Percentiles rank a stretch among this genome's conserved stretches.
Conservation (phyloP, 2,329 filamentous ascomycete genomes). For the Onygenales sp. region DNA sequence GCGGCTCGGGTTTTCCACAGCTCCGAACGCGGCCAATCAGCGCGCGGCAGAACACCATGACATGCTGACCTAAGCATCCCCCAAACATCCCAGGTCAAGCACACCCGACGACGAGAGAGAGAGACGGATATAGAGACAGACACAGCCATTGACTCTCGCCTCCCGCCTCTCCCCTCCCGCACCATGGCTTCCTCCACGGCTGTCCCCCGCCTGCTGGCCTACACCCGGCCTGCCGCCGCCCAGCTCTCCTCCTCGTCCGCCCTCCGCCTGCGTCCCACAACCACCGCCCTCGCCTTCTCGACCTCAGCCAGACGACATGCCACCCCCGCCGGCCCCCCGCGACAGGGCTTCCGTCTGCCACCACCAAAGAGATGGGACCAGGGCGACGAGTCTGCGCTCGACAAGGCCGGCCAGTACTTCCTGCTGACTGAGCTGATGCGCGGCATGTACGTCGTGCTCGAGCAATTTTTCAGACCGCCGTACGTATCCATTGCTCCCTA, state of each 20-base stretch:
- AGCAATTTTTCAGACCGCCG: slow-evolving; percentile 98
- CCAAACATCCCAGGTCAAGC: slow-evolving; percentile 17
- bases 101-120: slow-evolving; percentile 6
- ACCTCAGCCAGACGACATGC: slow-evolving; percentile 52
- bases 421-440: slow-evolving; percentile 90
- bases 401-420: slow-evolving; percentile 88
- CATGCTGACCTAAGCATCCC: slow-evolving; percentile 31
- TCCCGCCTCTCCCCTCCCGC: slow-evolving; percentile 9
- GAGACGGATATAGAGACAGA: slow-evolving; percentile 15
- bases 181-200: slow-evolving; percentile 37
- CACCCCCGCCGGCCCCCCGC: slow-evolving; percentile 67
- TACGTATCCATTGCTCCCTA: slow-evolving; percentile 46
- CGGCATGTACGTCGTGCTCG: slow-evolving; percentile 94
- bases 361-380: slow-evolving; percentile 70
- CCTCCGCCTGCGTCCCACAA: slow-evolving; percentile 23
- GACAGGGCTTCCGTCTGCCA: slow-evolving; percentile 69
- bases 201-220: slow-evolving; percentile 35
- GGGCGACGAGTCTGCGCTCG: slow-evolving; percentile 63
- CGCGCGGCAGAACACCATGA: slow-evolving; percentile 28
- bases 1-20: slow-evolving; percentile 18
- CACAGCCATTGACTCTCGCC: slow-evolving; percentile 12
- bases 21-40: slow-evolving; percentile 26
- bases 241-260: slow-evolving; percentile 19
- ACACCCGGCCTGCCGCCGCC: slow-evolving; percentile 24
- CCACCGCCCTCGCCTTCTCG: slow-evolving; percentile 49